phyloP scores from a whole-genome alignment of 192 early-diverging fungal genomes.

The Gorgonomyces haynaldii region DNA sequence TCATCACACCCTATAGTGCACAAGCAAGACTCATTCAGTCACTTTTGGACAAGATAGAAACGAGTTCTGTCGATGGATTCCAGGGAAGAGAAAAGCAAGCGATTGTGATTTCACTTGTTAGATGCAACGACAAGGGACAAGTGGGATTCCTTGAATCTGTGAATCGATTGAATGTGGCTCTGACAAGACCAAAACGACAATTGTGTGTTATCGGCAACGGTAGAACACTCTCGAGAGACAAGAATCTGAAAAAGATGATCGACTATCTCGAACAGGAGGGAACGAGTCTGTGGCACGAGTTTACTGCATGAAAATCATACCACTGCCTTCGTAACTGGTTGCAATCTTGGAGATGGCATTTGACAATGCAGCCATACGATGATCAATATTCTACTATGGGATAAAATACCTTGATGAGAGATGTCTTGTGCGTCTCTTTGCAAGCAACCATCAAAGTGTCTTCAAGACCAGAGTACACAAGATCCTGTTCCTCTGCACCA shows the following conservation, averaged over 20 bases:
- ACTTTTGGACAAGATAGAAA: neutral
- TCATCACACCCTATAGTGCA: constrained; percentile 80
- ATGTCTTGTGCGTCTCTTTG: constrained; percentile 60
- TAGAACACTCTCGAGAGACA: constrained; percentile 37
- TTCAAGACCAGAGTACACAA: constrained; percentile 74
- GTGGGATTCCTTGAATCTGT: constrained; percentile 75
- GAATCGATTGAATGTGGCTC: constrained; percentile 80
- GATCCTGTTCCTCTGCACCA: constrained; percentile 73
- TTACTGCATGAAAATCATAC: constrained; percentile 58
- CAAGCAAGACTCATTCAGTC: constrained; percentile 44
- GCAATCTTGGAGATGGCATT: constrained; percentile 80
- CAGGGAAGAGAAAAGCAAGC: constrained; percentile 89
- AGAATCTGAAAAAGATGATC: constrained; percentile 38
- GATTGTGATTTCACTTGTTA: constrained; percentile 66
- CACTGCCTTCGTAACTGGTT: constrained; percentile 57
- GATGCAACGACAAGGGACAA: constrained; percentile 63
- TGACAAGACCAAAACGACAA: constrained; percentile 78
- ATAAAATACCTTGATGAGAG: constrained; percentile 42
- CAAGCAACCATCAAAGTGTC: constrained; percentile 79
- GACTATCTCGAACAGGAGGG: constrained; percentile 35
- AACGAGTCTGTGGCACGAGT: constrained; percentile 23
- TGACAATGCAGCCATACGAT: constrained; percentile 62
- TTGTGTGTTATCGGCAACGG: constrained; percentile 73
- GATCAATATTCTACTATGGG: too few relatives aligned
- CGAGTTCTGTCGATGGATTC: constrained; percentile 62